Evolutionary conservation across 352 stramenopile species (phyloP), one percentile per base, ranked within the genome.

Genomic region (Globisporangium spinosum): DNA sequence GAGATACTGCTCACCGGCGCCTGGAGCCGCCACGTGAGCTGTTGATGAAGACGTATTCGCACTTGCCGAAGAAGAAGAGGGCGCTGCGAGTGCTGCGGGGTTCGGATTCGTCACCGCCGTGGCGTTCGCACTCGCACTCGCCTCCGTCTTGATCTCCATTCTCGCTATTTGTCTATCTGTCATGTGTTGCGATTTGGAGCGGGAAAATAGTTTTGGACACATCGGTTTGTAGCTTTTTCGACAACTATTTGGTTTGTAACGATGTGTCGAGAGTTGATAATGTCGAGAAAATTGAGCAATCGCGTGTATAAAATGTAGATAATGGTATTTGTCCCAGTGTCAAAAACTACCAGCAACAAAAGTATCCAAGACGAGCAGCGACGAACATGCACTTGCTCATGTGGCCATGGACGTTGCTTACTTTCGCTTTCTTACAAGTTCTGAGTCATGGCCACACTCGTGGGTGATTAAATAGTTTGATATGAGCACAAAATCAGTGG

Each of bases 1-100:
- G 29, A 94, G 72, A 38, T 75, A 80, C 63, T 71, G 69, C 67
- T 76, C 76, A 61, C 77, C 80, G 2, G 68, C 57, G 15, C 51
- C 61, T 2, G 57, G 27, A 25, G 61, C 55, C 8, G 40, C 23
- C 1, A 38, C 57, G n/a, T 29, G 43, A 0, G 29, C 17, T 15
- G 51, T 6, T 40, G 15, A 25, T 25, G 32, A 35, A 3, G 38
- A 62, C 27, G 23, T 7, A 25, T 40, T 34, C n/a, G 55, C 17
- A n/a, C 47, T 3, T n/a, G 29, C 2, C 3, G 43, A 8, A 4
- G 51, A 29, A 13, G 51, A 15, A 22, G 49, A 32, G 5, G 63
- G 51, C 20, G 25, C 32, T 2, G 22, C 22, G 22, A 49, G 34
- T 22, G 56, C 40, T n/a, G 63, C 38, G 20, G 64, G 64, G 40